Base-by-base conservation (phyloP, 73 alveolate genomes). In the Paramecium sexaurelia region DNA sequence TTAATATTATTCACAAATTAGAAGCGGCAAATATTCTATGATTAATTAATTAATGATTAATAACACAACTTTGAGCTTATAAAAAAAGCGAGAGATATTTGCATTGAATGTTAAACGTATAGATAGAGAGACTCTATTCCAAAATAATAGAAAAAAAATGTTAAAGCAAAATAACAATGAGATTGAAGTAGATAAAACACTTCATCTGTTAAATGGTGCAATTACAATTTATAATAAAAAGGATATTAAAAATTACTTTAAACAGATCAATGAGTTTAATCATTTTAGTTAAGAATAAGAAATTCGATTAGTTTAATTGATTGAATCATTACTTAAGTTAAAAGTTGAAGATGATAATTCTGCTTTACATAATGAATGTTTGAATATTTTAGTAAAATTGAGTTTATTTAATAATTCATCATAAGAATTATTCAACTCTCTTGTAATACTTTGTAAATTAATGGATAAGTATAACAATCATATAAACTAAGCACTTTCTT, bases 341-440 rank as follows among this genome's bases (percentile, higher is more conserved):
- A 61, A 61, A 32, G 83, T 61, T 61, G 83, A 61, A 24, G 83
- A 61, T 26, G 83, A 61, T 61, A 61, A 61, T 61, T 61, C 83
- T 61, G 39, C 83, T 2, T 61, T 61, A 11, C 83, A 61, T 10
- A 61, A 61, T 61, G 83, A 61, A 29, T 61, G 83, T 10, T 13
- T 61, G 8, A 61, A 61, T 26, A 27, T 61, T 10, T 61, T 61
- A 61, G 83, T 61, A 24, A 26, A 61, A 61, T 61, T 61, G 26
- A 61, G 83, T 61, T 61, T 61, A 9, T 32, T 61, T 61, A 8
- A 17, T 5, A 51, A 26, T 61, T 61, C 83, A 32, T 26, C 47
- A 3, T 61, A 61, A 51, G 67, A 51, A 61, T 61, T 61, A 24
- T 61, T 61, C 26, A 32, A 61, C 7, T 26, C 26, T 5, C 83